Evolutionary conservation across 495 filamentous ascomycete genomes (phyloP).

Genomic region (Eremomyces bilateralis): DNA sequence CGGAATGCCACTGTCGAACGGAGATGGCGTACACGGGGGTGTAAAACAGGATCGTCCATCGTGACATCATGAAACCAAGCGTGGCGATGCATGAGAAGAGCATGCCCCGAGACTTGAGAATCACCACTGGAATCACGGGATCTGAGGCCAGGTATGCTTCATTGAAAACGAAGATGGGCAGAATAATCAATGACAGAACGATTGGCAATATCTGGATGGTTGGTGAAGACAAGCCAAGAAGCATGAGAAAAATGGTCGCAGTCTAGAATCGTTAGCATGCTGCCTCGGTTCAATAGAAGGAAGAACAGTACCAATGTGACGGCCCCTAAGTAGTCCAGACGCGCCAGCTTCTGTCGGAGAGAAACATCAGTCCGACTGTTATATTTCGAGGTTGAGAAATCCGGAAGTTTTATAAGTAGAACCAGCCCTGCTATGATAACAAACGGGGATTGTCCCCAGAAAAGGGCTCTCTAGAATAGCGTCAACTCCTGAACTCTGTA

Average conservation of each 20-base stretch:
- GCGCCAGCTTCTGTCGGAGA: conserved; percentile 25
- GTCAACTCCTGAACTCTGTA: conserved; percentile 1
- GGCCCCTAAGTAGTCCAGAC: conserved; percentile 49
- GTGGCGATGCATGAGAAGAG: conserved; percentile 46
- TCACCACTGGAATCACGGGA: conserved; percentile 45
- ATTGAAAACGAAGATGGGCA: conserved; percentile 35
- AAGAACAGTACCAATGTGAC: conserved; percentile 28
- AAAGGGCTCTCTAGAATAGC: conserved; percentile 35
- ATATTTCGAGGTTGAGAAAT: conserved; percentile 11
- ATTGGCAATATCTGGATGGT: conserved; percentile 35
- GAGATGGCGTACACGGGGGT: conserved; percentile 53
- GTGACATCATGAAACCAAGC: conserved; percentile 49
- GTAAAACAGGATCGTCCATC: conserved; percentile 62
- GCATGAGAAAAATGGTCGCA: conserved; percentile 34
- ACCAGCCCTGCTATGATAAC: conserved; percentile 31
- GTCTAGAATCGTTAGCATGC: conserved; percentile 16
- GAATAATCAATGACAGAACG: conserved; percentile 26
- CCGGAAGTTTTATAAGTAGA: conserved; percentile 25
- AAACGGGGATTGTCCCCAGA: conserved; percentile 41
- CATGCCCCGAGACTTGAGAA: conserved; percentile 40
- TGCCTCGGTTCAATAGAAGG: neutral
- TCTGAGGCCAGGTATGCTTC: conserved; percentile 33
- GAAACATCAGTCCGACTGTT: conserved; percentile 13
- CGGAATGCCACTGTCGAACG: conserved; percentile 40
- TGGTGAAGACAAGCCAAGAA: conserved; percentile 39